Conservation (phyloP, 1,284 basidiomycete genomes). For the Singerocomus inundabilis region DNA sequence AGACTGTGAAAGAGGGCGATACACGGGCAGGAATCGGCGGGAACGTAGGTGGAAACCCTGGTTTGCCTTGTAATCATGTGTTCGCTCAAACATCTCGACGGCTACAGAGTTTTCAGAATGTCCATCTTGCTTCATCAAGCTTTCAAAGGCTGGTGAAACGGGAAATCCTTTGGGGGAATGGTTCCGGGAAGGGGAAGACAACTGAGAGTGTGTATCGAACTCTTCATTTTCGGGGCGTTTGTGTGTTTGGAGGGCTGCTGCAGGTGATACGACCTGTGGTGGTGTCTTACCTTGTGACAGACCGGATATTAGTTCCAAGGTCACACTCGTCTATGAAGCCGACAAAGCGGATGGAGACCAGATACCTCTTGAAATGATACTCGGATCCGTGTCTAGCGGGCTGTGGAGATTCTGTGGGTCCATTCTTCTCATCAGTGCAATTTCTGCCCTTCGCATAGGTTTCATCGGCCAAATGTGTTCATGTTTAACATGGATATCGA, state of each 20-base stretch:
- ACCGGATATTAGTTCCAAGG: conserved; percentile 9
- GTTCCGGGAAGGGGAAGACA: conserved; percentile 35
- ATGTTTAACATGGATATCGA: conserved; percentile 44
- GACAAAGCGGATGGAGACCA: background rate
- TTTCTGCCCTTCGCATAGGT: conserved; percentile 33
- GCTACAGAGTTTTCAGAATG: conserved; percentile 13
- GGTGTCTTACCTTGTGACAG: conserved; percentile 1
- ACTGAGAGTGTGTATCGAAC: conserved; percentile 15
- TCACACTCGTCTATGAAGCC: conserved; percentile 5
- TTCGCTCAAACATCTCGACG: conserved; percentile 22
- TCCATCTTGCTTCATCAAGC: conserved; percentile 10
- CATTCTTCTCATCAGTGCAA: conserved; percentile 31
- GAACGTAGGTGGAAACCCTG: conserved; percentile 2
- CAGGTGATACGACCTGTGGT: background rate
- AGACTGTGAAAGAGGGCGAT: conserved; percentile 17
- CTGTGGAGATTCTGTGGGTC: conserved; percentile 38
- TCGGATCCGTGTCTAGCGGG: conserved; percentile 20
- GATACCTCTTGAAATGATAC: conserved; percentile 21
- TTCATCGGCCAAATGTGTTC: conserved; percentile 45
- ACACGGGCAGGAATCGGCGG: conserved; percentile 10
- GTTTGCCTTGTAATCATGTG: conserved; percentile 5
- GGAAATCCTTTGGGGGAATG: conserved; percentile 12
- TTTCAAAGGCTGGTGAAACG: conserved; percentile 37
- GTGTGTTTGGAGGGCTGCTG: background rate
- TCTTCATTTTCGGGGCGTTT: background rate